These are phyloP conservation scores for Paramecium sonneborni DNA, from an alignment of 73 alveolate genomes.

Conservation along the genomic window DNA sequence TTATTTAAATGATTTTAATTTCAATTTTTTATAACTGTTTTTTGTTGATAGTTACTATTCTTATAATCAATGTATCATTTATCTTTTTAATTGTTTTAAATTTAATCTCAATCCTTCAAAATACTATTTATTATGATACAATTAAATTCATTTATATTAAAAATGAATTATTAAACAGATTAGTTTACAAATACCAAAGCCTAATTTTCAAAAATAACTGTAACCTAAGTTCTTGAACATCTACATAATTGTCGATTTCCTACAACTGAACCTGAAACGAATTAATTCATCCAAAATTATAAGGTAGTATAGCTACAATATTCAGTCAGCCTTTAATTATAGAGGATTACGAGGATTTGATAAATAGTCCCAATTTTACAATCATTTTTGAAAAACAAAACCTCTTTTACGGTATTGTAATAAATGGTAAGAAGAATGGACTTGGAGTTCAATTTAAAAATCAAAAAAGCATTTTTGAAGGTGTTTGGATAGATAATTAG, in stretches of 20 bases:
- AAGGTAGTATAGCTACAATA: neutral
- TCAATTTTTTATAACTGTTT: no score
- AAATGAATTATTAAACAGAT: neutral
- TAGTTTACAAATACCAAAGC: neutral
- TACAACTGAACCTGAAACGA: neutral
- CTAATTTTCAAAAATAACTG: neutral
- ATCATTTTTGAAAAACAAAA: neutral
- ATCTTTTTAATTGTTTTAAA: no score
- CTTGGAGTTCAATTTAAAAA: neutral
- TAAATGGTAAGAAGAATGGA: neutral
- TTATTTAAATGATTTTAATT: no score
- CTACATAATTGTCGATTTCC: neutral
- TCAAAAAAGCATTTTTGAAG: constrained; percentile 71
- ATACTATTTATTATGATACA: no score
- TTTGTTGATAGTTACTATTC: no score
- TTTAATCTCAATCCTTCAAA: no score
- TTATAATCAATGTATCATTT: no score
- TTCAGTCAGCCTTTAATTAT: constrained; percentile 12
- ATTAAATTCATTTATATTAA: neutral
- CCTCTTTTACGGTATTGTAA: neutral
- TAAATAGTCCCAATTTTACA: neutral
- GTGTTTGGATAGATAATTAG: constrained; percentile 69
- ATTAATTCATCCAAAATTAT: neutral
- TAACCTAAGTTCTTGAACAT: neutral
- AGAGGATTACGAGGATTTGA: neutral